phyloP scores from a whole-genome alignment of 1,139 yeast genomes.

The Yamadazyma membranifaciens region DNA sequence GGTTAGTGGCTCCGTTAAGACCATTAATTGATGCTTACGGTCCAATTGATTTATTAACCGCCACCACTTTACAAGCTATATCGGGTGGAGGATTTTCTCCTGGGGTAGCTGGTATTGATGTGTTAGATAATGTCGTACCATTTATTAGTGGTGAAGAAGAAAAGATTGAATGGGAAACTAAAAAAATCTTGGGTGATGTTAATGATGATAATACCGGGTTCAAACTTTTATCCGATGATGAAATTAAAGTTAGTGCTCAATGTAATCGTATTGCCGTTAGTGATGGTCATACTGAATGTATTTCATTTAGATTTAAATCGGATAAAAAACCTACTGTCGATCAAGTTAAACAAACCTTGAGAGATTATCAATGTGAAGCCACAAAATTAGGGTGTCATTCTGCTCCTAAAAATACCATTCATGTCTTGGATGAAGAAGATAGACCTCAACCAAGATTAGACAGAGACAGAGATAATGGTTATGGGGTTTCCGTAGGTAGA shows the following conservation, averaged over 20 bases:
- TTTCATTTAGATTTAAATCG: slow-evolving; percentile 77
- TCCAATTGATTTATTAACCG: slow-evolving; percentile 79
- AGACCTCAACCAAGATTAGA: slow-evolving; percentile 99
- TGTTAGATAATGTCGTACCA: slow-evolving; percentile 92
- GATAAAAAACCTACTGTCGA: slow-evolving; percentile 85
- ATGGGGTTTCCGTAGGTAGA: slow-evolving; percentile 94
- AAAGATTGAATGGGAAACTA: slow-evolving; percentile 97
- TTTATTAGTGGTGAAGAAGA: slow-evolving; percentile 97
- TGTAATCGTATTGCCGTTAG: slow-evolving; percentile 96
- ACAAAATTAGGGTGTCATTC: slow-evolving; percentile 74
- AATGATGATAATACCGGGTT: slow-evolving; percentile 56
- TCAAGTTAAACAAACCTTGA: slow-evolving; percentile 66
- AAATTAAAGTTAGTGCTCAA: slow-evolving; percentile 87
- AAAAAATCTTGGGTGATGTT: slow-evolving; percentile 78
- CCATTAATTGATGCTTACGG: slow-evolving; percentile 89
- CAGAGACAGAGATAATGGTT: slow-evolving; percentile 93
- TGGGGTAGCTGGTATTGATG: slow-evolving; percentile 94
- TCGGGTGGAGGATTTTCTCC: slow-evolving; percentile 99
- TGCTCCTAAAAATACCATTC: slow-evolving; percentile 91
- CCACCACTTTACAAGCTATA: slow-evolving; percentile 94
- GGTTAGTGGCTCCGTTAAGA: slow-evolving; percentile 92
- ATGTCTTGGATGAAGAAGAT: slow-evolving; percentile 84
- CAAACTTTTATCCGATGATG: slow-evolving; percentile 61
- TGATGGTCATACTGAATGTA: slow-evolving; percentile 97
- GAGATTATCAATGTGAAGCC: slow-evolving; percentile 85